A percentile compares a stretch with the other conserved stretches of the same genome.
Evolutionary conservation across 208 protist species (phyloP).

Genomic region (Leishmania guyanensis): DNA sequence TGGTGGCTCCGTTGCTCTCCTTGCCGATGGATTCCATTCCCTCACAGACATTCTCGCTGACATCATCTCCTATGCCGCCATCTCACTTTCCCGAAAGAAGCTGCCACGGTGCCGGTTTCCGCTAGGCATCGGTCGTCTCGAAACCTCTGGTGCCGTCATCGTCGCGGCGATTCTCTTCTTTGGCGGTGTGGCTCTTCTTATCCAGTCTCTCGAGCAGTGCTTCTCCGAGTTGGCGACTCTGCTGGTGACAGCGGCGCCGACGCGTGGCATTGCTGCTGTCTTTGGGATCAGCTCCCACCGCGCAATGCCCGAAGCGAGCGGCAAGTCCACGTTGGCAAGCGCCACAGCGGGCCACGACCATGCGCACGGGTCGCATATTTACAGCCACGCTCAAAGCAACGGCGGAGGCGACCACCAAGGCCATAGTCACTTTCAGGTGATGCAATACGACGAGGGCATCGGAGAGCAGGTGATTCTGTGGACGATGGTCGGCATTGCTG

Average conservation of each 20-base stretch:
- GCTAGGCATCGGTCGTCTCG: constrained; percentile 82
- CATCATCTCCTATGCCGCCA: constrained; percentile 73
- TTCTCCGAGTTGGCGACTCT: constrained; percentile 29
- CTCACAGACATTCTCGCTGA: constrained; percentile 86
- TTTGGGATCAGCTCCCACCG: constrained; percentile 12
- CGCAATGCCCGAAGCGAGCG: constrained; percentile 3
- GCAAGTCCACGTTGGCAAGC: neutral
- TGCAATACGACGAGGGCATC: constrained; percentile 41
- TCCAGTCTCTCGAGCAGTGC: constrained; percentile 65
- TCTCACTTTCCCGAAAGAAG: constrained; percentile 60
- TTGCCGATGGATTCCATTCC: constrained; percentile 88
- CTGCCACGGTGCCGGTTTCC: constrained; percentile 84
- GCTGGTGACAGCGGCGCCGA: constrained; percentile 8
- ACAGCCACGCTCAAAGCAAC: constrained; percentile 31
- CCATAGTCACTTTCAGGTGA: constrained; percentile 85
- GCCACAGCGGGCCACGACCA: neutral
- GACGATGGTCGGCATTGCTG: constrained; percentile 80
- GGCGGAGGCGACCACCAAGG: constrained; percentile 42
- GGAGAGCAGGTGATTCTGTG: constrained; percentile 73
- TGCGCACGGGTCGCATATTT: constrained; percentile 1
- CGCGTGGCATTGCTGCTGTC: constrained; percentile 16
- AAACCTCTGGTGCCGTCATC: constrained; percentile 82
- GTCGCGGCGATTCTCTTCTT: constrained; percentile 79
- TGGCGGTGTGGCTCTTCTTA: constrained; percentile 73
- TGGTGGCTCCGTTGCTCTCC: constrained; percentile 83